Evolutionary conservation across 306 rosid species (phyloP).

Genomic region (Arachis stenosperma): DNA sequence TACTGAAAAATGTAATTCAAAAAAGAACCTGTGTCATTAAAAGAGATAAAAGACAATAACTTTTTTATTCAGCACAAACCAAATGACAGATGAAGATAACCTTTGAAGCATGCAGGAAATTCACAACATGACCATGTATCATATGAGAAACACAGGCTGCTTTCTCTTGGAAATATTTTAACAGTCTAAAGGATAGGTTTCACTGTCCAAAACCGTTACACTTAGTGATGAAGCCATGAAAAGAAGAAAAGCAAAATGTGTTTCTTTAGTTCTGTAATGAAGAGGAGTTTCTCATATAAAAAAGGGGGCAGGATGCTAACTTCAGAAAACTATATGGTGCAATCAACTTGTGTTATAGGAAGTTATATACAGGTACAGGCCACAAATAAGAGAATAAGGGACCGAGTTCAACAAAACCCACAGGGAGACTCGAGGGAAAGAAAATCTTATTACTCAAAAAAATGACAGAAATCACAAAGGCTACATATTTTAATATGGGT

Average conservation of each 20-base stretch:
- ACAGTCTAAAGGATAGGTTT: background rate
- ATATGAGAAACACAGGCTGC: slow-evolving; percentile 13
- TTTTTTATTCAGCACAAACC: slow-evolving; percentile 5
- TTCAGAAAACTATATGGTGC: background rate
- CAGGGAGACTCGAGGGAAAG: slow-evolving; percentile 5
- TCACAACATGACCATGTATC: slow-evolving; percentile 10
- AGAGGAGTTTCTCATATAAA: slow-evolving; percentile 5
- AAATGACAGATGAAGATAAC: slow-evolving; percentile 1
- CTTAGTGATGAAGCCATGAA: background rate
- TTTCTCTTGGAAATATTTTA: slow-evolving; percentile 19
- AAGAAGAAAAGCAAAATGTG: background rate
- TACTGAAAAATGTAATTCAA: slow-evolving; percentile 19
- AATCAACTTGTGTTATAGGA: background rate
- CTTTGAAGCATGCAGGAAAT: slow-evolving; percentile 12
- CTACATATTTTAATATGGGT: background rate
- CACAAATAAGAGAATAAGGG: background rate
- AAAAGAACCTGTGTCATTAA: slow-evolving; percentile 22
- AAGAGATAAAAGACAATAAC: slow-evolving; percentile 6
- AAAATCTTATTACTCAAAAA: background rate
- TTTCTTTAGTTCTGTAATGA: background rate
- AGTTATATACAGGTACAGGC: background rate
- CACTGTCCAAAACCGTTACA: slow-evolving; percentile 23
- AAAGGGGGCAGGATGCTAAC: background rate
- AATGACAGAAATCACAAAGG: background rate
- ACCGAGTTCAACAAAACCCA: background rate